A percentile compares a stretch with the other conserved stretches of the same genome.
phyloP scores from a whole-genome alignment of 2,329 filamentous ascomycete species.

The Aureobasidium subglaciale region DNA sequence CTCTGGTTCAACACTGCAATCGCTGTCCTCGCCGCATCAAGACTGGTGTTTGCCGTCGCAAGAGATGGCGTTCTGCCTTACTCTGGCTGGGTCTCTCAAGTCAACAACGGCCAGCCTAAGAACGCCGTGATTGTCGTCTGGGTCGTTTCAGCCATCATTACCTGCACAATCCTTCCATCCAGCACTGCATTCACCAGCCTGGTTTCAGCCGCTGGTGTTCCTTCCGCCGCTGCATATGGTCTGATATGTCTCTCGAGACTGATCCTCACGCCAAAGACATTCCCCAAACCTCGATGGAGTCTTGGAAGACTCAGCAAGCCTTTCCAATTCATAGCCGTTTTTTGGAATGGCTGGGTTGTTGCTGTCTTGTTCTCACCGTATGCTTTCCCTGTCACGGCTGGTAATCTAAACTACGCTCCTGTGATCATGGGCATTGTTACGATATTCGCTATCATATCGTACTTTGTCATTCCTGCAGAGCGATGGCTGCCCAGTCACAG shows the following conservation, averaged over 20 bases:
- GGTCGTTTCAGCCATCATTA: conserved; percentile 46
- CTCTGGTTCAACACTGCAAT: conserved; percentile 52
- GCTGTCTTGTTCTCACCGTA: conserved; percentile 32
- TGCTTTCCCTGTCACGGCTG: conserved; percentile 29
- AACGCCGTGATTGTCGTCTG: conserved; percentile 56
- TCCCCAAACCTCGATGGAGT: conserved; percentile 30
- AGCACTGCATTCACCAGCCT: conserved; percentile 35
- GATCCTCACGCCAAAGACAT: conserved; percentile 31
- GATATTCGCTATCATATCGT: conserved; percentile 30
- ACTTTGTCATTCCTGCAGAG: conserved; percentile 31
- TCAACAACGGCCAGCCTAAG: conserved; percentile 50
- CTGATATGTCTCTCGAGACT: conserved; percentile 36
- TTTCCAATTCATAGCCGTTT: conserved; percentile 29
- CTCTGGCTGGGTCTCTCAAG: conserved; percentile 50
- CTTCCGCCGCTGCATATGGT: conserved; percentile 37
- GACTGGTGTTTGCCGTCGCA: conserved; percentile 57
- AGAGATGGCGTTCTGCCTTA: conserved; percentile 55
- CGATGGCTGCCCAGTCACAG: conserved; percentile 27
- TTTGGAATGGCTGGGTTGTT: conserved; percentile 34
- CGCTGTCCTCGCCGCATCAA: conserved; percentile 51
- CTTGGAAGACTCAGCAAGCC: conserved; percentile 32
- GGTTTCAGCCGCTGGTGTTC: conserved; percentile 33
- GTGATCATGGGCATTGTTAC: conserved; percentile 34
- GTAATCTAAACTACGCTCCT: conserved; percentile 31
- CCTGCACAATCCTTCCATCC: conserved; percentile 54